Conservation (phyloP, 2,329 filamentous ascomycete genomes). For the Phaeosphaeria sp. region DNA sequence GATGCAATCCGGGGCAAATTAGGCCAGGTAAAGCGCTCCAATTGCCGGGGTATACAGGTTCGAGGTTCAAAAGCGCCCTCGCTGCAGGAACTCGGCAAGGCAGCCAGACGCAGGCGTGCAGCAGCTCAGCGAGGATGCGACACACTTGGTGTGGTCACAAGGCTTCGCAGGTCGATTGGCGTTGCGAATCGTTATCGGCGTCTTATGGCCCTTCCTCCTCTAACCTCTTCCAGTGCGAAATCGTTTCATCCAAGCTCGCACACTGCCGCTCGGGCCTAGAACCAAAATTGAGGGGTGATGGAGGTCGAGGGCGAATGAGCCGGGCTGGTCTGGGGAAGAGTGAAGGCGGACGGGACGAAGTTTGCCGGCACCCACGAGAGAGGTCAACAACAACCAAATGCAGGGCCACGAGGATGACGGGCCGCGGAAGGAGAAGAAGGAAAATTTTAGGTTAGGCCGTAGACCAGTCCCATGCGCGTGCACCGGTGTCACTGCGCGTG, state of each 20-base stretch:
- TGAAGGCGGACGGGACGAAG: background rate
- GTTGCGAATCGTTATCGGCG: conserved; percentile 28
- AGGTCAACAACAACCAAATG: conserved; percentile 25
- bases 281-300: conserved; percentile 28
- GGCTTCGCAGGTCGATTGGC: conserved; percentile 12
- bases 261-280: conserved; percentile 33
- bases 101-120: conserved; percentile 23
- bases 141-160: conserved; percentile 34
- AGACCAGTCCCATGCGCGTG: conserved; percentile 18
- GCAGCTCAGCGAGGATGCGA: conserved; percentile 16
- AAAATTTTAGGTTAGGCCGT: conserved; percentile 26
- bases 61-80: background rate
- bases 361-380: conserved; percentile 2
- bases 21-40: background rate
- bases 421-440: conserved; percentile 19
- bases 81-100: conserved; percentile 18
- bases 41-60: background rate
- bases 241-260: conserved; percentile 35
- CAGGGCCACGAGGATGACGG: conserved; percentile 24
- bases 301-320: conserved; percentile 18
- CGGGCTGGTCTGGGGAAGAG: conserved; percentile 6
- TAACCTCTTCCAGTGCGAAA: conserved; percentile 30
- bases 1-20: background rate
- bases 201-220: conserved; percentile 23
- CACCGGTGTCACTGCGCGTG: conserved; percentile 12